Percentiles rank a stretch among this genome's conserved stretches.
These are phyloP conservation scores for Vitellaria paradoxa DNA, from an alignment of 179 eudicot species.

Conservation along the genomic window DNA sequence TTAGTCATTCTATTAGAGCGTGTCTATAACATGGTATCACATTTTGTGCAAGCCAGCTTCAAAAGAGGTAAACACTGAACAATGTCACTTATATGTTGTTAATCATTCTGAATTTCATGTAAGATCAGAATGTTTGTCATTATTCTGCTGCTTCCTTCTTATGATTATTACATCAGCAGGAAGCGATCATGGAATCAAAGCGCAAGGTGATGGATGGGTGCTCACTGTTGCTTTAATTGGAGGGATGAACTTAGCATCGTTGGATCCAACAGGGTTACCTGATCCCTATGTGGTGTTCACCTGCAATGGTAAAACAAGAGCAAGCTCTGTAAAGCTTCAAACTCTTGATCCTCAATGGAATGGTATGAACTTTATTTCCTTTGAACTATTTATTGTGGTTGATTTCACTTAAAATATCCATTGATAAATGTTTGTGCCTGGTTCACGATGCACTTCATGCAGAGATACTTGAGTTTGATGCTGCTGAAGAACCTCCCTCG, in stretches of 20 bases:
- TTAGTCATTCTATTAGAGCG: slow-evolving; percentile 56
- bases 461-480: slow-evolving; percentile 97
- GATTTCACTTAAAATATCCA: background rate
- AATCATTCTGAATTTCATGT: background rate
- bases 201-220: slow-evolving; percentile 94
- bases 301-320: slow-evolving; percentile 81
- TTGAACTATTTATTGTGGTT: background rate
- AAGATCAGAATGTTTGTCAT: background rate
- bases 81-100: background rate
- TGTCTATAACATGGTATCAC: slow-evolving; percentile 61
- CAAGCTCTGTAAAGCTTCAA: slow-evolving; percentile 93
- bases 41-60: slow-evolving; percentile 76
- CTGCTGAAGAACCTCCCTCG: slow-evolving; percentile 80
- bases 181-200: slow-evolving; percentile 78
- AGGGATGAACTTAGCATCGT: slow-evolving; percentile 55
- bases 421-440: background rate
- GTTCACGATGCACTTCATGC: slow-evolving; percentile 16
- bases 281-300: slow-evolving; percentile 87
- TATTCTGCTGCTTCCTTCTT: background rate
- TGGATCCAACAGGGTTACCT: slow-evolving; percentile 47
- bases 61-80: slow-evolving; percentile 43
- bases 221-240: slow-evolving; percentile 79
- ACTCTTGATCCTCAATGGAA: slow-evolving; percentile 85
- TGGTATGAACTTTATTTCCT: slow-evolving; percentile 37
- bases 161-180: slow-evolving; percentile 32